phyloP scores from a whole-genome alignment of 129 eudicot species.

The Centella asiatica region DNA sequence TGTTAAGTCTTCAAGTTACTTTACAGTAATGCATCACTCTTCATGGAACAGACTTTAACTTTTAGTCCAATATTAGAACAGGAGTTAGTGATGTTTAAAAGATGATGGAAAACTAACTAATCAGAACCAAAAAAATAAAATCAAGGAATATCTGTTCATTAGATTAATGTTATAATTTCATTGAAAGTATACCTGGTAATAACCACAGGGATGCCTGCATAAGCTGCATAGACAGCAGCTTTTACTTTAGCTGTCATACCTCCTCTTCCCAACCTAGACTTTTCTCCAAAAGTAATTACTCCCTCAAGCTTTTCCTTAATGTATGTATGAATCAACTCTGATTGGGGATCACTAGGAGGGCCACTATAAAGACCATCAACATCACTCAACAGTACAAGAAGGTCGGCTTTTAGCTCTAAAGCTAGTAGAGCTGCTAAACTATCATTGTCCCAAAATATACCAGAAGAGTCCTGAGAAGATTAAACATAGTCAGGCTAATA shows the following conservation, averaged over 20 bases:
- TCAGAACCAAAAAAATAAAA: too few species aligned
- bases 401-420: constrained; percentile 95
- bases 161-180: not conserved
- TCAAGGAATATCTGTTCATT: not conserved
- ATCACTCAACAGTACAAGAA: constrained; percentile 84
- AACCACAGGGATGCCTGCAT: constrained; percentile 90
- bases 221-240: constrained; percentile 93
- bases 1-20: too few species aligned
- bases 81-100: too few species aligned
- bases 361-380: constrained; percentile 98
- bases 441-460: constrained; percentile 98
- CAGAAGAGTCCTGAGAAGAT: constrained; percentile 70
- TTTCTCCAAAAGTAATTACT: constrained; percentile 84
- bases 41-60: too few species aligned
- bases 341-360: constrained; percentile 79
- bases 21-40: too few species aligned
- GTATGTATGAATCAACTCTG: constrained; percentile 73
- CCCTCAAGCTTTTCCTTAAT: constrained; percentile 76
- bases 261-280: constrained; percentile 93
- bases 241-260: constrained; percentile 99
- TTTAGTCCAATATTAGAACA: too few species aligned
- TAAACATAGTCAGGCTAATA: constrained; percentile 3
- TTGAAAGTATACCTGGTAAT: constrained; percentile 61
- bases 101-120: not conserved
- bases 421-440: constrained; percentile 89